Conservation (phyloP, 1,139 yeast species). For the Suhomyces wounanorum region DNA sequence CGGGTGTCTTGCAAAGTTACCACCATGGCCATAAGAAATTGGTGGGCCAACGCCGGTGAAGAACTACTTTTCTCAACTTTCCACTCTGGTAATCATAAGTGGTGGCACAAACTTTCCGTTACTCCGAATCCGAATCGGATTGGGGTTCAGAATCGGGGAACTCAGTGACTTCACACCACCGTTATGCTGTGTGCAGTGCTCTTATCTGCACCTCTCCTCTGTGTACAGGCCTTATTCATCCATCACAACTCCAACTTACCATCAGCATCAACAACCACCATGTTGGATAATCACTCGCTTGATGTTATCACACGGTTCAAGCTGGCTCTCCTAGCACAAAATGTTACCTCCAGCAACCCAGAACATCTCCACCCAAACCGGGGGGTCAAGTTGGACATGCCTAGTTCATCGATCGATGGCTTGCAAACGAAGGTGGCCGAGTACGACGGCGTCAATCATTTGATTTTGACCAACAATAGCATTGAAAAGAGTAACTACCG, state of each 20-base stretch:
- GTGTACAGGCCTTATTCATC: neutral
- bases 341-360: conserved; percentile 6
- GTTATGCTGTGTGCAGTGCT: neutral
- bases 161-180: neutral
- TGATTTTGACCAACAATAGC: conserved; percentile 40
- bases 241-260: neutral
- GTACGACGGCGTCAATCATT: conserved; percentile 42
- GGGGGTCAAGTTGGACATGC: conserved; percentile 35
- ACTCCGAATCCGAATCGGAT: neutral
- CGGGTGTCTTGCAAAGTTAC: neutral
- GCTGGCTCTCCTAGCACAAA: conserved; percentile 34
- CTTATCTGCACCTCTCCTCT: neutral
- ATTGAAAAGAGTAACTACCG: conserved; percentile 31
- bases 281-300: conserved; percentile 44
- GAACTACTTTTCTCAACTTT: neutral
- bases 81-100: neutral
- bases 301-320: conserved; percentile 45
- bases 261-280: conserved; percentile 13
- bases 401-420: conserved; percentile 22
- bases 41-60: neutral
- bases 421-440: conserved; percentile 42
- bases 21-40: neutral
- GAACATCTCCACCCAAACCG: conserved; percentile 32
- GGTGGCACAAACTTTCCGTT: neutral
- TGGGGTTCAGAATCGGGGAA: neutral